These are phyloP conservation scores for Cynara cardunculus DNA, from an alignment of 129 eudicot species.

Conservation along the genomic window DNA sequence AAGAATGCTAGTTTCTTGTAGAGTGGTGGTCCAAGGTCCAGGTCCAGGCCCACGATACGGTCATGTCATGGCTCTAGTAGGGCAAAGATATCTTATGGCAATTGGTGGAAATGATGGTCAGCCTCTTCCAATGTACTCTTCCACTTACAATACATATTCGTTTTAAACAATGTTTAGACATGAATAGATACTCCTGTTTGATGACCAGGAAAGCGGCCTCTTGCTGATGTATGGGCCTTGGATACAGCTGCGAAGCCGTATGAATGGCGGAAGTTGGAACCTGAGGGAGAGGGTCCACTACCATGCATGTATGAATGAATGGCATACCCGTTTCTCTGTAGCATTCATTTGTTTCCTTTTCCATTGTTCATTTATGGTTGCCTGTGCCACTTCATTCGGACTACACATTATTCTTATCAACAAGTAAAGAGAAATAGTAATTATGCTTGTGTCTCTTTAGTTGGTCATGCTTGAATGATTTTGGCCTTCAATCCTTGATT, in stretches of 20 bases:
- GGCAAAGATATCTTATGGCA: slow-evolving; percentile 97
- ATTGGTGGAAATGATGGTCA: slow-evolving; percentile 98
- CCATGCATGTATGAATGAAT: slow-evolving; percentile 83
- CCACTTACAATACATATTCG: neutral
- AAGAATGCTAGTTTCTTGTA: slow-evolving; percentile 28
- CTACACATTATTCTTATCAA: neutral
- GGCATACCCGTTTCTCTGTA: slow-evolving; percentile 1
- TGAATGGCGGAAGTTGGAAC: slow-evolving; percentile 96
- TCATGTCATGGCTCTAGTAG: slow-evolving; percentile 99
- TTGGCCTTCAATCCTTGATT: neutral
- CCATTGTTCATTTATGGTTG: neutral
- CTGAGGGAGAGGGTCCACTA: slow-evolving; percentile 99
- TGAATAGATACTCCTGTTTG: slow-evolving; percentile 1
- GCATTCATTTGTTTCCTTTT: neutral
- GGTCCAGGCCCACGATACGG: slow-evolving; percentile 98
- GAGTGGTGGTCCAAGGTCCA: slow-evolving; percentile 99
- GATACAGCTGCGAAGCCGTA: slow-evolving; percentile 99
- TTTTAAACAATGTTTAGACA: neutral
- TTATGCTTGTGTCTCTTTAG: neutral
- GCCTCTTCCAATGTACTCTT: slow-evolving; percentile 18
- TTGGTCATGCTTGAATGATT: neutral
- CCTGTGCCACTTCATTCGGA: neutral
- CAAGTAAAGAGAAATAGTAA: neutral
- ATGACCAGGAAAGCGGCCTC: slow-evolving; percentile 78
- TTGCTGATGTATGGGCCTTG: slow-evolving; percentile 99